phyloP scores from a whole-genome alignment of 345 rosid genomes.

The Firmiana major region DNA sequence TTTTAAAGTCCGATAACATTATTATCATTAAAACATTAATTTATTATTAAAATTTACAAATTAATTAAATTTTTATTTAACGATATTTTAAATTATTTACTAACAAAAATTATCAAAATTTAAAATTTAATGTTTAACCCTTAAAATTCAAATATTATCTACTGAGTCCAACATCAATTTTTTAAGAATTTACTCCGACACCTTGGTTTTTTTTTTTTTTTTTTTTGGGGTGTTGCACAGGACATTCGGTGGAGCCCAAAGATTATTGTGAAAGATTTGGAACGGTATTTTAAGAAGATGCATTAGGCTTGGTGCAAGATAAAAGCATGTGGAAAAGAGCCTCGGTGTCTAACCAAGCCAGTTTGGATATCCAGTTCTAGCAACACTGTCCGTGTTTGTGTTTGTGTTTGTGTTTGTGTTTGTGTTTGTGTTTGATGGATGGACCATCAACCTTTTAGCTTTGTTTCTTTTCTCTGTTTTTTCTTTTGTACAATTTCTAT shows the following conservation, averaged over 20 bases:
- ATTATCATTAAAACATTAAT: no score
- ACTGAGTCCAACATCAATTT: no score
- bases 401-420: not conserved
- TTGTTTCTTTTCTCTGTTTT: not conserved
- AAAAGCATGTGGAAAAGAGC: conserved; percentile 17
- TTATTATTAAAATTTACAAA: no score
- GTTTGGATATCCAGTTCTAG: not conserved
- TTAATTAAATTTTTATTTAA: no score
- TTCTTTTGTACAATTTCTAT: not conserved
- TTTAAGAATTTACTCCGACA: no score
- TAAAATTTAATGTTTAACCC: no score
- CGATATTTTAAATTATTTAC: no score
- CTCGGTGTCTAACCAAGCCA: not conserved
- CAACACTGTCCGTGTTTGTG: not conserved
- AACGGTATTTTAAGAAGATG: conserved; percentile 29
- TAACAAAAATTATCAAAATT: no score
- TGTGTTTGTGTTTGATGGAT: not conserved
- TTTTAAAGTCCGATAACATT: no score
- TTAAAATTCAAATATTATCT: no score
- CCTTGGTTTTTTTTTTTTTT: no score
- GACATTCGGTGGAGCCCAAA: conserved; percentile 27
- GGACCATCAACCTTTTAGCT: not conserved
- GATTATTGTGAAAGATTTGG: conserved; percentile 25
- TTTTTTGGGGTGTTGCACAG: not conserved
- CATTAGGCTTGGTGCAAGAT: conserved; percentile 7